Base-by-base conservation (phyloP, 139 green algal genomes). In the Pycnococcus provasolii region DNA sequence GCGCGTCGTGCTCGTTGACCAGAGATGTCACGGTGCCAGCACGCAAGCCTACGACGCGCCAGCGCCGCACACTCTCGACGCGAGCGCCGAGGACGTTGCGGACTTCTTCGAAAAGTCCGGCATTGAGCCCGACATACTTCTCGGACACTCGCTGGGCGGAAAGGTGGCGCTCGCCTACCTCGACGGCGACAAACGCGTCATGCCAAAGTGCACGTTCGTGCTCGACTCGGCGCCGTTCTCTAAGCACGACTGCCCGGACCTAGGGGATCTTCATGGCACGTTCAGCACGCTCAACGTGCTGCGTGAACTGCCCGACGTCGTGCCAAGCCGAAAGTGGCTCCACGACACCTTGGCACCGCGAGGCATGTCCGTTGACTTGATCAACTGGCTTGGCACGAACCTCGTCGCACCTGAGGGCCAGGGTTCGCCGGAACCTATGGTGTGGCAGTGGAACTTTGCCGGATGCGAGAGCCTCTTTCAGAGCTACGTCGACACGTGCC, bases 111-210 rank as follows among this genome's bases (percentile, higher is more conserved):
- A 54, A 42, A 44, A 3, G 65, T 53, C 3, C 39, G 3, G 2
- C 2, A 58, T 2, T 7, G 37, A 5, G 42, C 37, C 4, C 37
- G 48, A 55, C 15, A 53, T 11, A 1, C 52, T 39, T n/a, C 7
- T 75, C 45, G 69, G 69, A n/a, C 69, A 75, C 52, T 75, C 69
- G 2, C 53, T 75, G 5, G 61, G 61, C 8, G 69, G 69, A 4
- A 75, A 75, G 42, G 55, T 75, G n/a, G 69, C 64, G 46, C 52
- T 75, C 42, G 26, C 43, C 42, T 68, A 71, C 7, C 40, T 62
- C 42, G n/a, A 72, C 51, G 59, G 55, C n/a, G 4, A 42, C 41
- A 52, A 42, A 53, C 43, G 8, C 26, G 44, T 9, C 37, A 4
- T 43, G 37, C 40, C 47, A 63, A 43, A 26, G 26, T 26, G 26